A percentile compares a stretch with the other conserved stretches of the same genome.
These are phyloP conservation scores for Litchi chinensis DNA, from an alignment of 345 rosid genomes.

Conservation along the genomic window DNA sequence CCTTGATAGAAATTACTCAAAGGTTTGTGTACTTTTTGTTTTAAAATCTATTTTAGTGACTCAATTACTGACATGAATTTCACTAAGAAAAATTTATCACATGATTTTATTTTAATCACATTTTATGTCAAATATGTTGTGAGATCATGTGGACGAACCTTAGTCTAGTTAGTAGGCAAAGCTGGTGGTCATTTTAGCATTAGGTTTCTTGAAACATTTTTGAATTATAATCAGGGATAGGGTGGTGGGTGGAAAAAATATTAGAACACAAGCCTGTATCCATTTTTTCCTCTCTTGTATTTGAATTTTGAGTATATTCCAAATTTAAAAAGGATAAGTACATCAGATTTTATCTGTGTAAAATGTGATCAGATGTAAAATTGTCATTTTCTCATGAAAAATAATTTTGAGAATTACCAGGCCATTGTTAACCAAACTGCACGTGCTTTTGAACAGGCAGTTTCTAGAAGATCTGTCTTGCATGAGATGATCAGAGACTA, in stretches of 20 bases:
- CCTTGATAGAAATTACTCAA: constrained; percentile 77
- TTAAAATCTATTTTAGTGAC: neutral
- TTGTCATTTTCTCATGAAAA: neutral
- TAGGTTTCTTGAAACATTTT: neutral
- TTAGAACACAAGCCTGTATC: neutral
- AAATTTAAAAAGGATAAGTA: neutral
- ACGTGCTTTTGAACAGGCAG: constrained; percentile 57
- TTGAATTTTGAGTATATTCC: neutral
- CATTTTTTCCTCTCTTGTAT: neutral
- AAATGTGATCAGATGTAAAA: constrained; percentile 1
- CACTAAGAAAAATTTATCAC: neutral
- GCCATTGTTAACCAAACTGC: neutral
- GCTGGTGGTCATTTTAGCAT: neutral
- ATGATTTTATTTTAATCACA: too few species aligned
- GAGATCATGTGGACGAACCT: neutral
- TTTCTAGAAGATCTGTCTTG: constrained; percentile 84
- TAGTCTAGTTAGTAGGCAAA: constrained; percentile 2
- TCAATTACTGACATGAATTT: neutral
- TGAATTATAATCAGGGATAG: constrained; percentile 5
- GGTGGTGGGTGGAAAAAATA: neutral
- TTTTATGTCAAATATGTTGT: constrained; percentile 8
- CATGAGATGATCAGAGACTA: constrained; percentile 91
- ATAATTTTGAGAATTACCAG: neutral
- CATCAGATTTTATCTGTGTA: neutral
- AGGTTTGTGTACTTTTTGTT: constrained; percentile 48